Base-by-base conservation (phyloP, 2,329 filamentous ascomycete genomes). In the Nothophoma quercina region DNA sequence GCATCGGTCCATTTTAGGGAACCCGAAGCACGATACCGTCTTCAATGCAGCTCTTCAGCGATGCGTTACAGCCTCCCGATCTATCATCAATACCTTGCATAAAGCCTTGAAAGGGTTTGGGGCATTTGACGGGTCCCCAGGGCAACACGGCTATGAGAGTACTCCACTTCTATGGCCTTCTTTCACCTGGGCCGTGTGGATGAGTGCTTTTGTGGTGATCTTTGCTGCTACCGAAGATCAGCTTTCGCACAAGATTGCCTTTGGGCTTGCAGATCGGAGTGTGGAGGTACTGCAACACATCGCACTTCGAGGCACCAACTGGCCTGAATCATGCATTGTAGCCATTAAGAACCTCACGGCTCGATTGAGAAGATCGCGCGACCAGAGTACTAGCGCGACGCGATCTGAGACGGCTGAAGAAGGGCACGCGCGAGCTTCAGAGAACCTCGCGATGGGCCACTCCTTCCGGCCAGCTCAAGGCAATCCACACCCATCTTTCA, bases 181-280 rank as follows among this genome's bases (percentile, higher is more conserved):
- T 2, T 67, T 67, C 29, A 67, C 64, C 5, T 65, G 64, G 63
- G 64, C 63, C 1, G 41, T 67, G 2, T 65, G 64, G 64, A 65
- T 65, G 64, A 65, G 64, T 30, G 48, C 55, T 4, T 65, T 65
- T 32, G 57, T 67, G 10, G 52, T 67, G 9, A 43, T 67, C 3
- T 63, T 55, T 18, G 62, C 64, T 13, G 61, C 62, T 5, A 53
- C 55, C 12, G 64, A 67, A 44, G 46, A 52, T 5, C 61, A 67
- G 15, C 49, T 67, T 6, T 42, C 63, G 28, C 51, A 51, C 6
- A 59, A 60, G 26, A 55, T 59, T n/a, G 61, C 63, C 6, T 29
- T 55, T 5, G 44, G 56, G 13, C 57, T 67, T 22, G 42, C 55
- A 6, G 53, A 63, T 25, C 36, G 57, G 22, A 65, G 63, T 32